Evolutionary conservation across 768 basidiomycete species (phyloP).

Genomic region (Kwoniella europaea): DNA sequence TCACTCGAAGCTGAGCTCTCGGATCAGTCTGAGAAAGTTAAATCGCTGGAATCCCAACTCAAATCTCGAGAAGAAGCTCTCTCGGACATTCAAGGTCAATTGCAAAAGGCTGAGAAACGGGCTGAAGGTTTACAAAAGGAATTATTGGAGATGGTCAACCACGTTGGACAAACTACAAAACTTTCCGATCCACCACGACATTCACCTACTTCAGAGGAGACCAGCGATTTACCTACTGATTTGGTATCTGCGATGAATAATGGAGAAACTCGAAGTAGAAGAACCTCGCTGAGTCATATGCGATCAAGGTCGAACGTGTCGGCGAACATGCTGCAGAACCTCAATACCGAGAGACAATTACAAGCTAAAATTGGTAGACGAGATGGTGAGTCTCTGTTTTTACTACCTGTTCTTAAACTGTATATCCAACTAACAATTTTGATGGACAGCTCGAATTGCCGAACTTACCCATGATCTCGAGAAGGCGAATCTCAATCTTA

Average conservation of each 20-base stretch:
- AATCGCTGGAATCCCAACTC: constrained; percentile 1
- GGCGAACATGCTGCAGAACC: constrained; percentile 11
- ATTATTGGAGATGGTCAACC: constrained; percentile 20
- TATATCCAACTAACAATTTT: constrained; percentile 1
- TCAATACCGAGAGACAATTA: constrained; percentile 22
- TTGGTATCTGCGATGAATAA: background rate
- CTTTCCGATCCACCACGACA: constrained; percentile 21
- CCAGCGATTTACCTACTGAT: constrained; percentile 17
- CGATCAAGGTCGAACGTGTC: constrained; percentile 19
- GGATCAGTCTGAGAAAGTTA: background rate
- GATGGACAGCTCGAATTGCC: constrained; percentile 19
- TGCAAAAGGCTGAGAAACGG: background rate
- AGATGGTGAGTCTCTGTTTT: constrained; percentile 18
- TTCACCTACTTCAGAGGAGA: background rate
- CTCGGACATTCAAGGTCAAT: background rate
- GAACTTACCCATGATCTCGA: constrained; percentile 16
- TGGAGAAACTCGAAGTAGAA: background rate
- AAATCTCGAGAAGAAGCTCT: background rate
- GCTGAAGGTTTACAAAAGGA: constrained; percentile 26
- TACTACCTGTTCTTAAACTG: background rate
- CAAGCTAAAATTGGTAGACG: constrained; percentile 19
- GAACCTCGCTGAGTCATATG: constrained; percentile 22
- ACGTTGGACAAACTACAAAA: constrained; percentile 19
- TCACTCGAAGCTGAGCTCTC: constrained; percentile 8
- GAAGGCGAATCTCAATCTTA: constrained; percentile 15